Base-by-base conservation (phyloP, 2,329 filamentous ascomycete species). In the Xylaria sp. region DNA sequence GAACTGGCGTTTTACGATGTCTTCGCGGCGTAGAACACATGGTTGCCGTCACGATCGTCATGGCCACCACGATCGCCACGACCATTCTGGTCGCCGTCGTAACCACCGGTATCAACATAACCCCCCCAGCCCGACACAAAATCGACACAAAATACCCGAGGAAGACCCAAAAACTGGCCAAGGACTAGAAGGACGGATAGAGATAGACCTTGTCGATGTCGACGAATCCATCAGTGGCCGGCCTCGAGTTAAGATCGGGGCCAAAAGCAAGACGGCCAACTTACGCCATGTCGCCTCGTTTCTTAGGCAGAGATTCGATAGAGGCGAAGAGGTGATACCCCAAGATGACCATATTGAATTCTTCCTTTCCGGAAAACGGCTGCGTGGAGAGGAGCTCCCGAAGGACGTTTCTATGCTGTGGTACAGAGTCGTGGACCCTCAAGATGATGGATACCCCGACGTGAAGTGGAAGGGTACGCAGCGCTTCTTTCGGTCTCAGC, bases 121-220 rank as follows among this genome's bases (percentile, higher is more conserved):
- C 8, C 47, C 34, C 9, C 21, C 50, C 39, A 48, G 39, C 19
- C 48, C 50, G n/a, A n/a, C 47, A 12, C n/a, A 17, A 12, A 21
- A 42, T 1, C 63, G 11, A 9, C 50, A 24, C 14, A 9, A 50
- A 14, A 19, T 1, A 12, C 19, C 14, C 24, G 19, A 61, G 14
- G 42, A 50, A 17, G 50, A 56, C 14, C 21, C 51, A 11, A 42
- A 2, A 34, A 27, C 6, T 19, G 30, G 36, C 19, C 27, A 34
- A 6, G 6, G 5, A n/a, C 11, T 24, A 8, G 17, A 21, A 45
- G 67, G 62, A 9, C 61, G 53, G 47, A 73, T 45, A 65, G 65
- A 65, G 51, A 73, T 77, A 48, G 61, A 72, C 3, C 69, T 77
- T 14, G 12, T 69, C 34, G 75, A 77, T 51, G 59, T 77, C 12